phyloP scores from a whole-genome alignment of 495 filamentous ascomycete genomes.

The Ramalina intermedia region DNA sequence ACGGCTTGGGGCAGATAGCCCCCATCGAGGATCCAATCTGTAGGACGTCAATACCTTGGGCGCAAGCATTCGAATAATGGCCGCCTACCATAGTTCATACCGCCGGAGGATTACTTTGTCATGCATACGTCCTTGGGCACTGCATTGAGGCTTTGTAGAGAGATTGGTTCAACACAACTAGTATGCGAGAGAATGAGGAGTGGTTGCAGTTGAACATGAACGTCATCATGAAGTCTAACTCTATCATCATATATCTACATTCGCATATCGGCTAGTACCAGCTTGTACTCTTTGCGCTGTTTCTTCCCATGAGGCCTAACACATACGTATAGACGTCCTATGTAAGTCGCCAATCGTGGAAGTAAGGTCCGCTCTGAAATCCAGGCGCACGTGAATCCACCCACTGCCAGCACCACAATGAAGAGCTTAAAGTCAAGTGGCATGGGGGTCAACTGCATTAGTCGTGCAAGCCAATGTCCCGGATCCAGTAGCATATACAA shows the following conservation, averaged over 20 bases:
- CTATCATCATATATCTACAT: constrained; percentile 12
- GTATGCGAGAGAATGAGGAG: not conserved
- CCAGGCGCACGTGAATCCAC: constrained; percentile 53
- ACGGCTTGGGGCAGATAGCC: constrained; percentile 44
- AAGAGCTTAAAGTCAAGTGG: constrained; percentile 54
- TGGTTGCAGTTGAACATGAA: not conserved
- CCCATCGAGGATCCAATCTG: constrained; percentile 39
- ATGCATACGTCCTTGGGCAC: too few species aligned
- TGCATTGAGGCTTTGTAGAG: constrained; percentile 4
- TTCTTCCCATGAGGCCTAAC: constrained; percentile 47
- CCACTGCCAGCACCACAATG: constrained; percentile 50
- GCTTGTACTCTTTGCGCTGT: constrained; percentile 76
- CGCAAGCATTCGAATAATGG: not conserved
- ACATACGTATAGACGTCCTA: constrained; percentile 43
- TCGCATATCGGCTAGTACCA: constrained; percentile 60
- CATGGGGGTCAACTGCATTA: constrained; percentile 81
- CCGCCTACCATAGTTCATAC: constrained; percentile 20
- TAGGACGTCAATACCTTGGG: not conserved
- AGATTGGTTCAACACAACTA: too few species aligned
- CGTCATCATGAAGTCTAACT: constrained; percentile 3
- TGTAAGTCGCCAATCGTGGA: constrained; percentile 47
- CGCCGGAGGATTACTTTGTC: too few species aligned
- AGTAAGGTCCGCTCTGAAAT: constrained; percentile 56
- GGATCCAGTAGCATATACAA: constrained; percentile 67
- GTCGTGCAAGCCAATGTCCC: constrained; percentile 43